phyloP scores from a whole-genome alignment of 2,329 filamentous ascomycete species.

The Ascosphaera aggregata region DNA sequence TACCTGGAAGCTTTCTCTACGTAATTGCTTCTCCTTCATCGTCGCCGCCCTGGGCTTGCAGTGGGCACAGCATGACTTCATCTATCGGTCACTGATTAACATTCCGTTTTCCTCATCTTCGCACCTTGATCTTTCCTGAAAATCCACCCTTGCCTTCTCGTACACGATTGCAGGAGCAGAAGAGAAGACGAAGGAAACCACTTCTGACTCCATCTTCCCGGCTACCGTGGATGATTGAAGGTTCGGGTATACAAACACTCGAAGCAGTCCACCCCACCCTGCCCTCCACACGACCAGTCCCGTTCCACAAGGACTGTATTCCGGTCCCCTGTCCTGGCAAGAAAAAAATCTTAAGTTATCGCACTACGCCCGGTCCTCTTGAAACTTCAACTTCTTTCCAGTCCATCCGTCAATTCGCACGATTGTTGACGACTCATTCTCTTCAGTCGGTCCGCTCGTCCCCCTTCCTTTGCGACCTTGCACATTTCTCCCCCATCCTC shows the following conservation, averaged over 20 bases:
- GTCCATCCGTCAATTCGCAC: not conserved
- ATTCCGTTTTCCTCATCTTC: too few species aligned
- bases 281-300: not conserved
- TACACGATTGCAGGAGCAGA: too few species aligned
- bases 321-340: not conserved
- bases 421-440: not conserved
- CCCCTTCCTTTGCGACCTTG: too few species aligned
- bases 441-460: not conserved
- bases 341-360: not conserved
- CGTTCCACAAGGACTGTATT: not conserved
- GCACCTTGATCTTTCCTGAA: not conserved
- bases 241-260: not conserved
- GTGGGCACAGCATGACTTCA: too few species aligned
- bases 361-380: not conserved
- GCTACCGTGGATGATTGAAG: not conserved
- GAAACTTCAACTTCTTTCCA: not conserved
- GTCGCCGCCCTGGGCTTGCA: too few species aligned
- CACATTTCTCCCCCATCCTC: not conserved
- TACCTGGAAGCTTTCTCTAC: too few species aligned
- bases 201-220: not conserved
- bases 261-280: not conserved
- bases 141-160: not conserved
- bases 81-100: too few species aligned
- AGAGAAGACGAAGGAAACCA: too few species aligned
- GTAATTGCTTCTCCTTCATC: too few species aligned